Percentiles rank a stretch among this genome's conserved stretches.
Conservation (phyloP, 345 rosid species). For the Reutealis trisperma region DNA sequence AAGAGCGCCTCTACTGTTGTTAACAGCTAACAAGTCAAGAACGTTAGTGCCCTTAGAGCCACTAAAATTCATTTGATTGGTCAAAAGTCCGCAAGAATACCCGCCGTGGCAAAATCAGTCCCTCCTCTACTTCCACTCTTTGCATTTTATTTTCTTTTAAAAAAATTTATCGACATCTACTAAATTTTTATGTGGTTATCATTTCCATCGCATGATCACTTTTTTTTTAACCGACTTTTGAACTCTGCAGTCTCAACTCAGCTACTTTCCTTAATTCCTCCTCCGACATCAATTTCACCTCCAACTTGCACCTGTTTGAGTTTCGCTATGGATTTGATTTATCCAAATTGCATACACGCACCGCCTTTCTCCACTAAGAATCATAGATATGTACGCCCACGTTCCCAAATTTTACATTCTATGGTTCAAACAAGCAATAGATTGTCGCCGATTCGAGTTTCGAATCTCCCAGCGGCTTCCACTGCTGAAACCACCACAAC, state of each 20-base stretch:
- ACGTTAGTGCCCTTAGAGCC: no score
- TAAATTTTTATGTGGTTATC: neutral
- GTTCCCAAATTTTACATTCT: slow-evolving; percentile 1
- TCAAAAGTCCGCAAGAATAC: no score
- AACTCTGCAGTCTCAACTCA: neutral
- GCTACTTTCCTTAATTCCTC: neutral
- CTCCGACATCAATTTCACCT: neutral
- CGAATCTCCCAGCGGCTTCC: neutral
- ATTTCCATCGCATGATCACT: neutral
- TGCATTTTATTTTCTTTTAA: no score
- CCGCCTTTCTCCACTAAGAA: neutral
- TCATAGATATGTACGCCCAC: neutral
- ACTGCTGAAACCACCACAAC: neutral
- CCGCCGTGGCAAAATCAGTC: no score
- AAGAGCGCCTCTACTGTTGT: no score
- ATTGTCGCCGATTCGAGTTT: neutral
- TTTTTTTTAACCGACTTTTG: no score
- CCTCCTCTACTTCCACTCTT: no score
- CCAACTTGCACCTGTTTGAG: neutral
- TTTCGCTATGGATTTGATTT: slow-evolving; percentile 22
- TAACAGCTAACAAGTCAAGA: no score
- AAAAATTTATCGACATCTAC: no score
- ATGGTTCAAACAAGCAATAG: neutral
- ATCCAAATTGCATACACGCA: slow-evolving; percentile 18
- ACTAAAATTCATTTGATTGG: no score